Percentiles rank a stretch among this genome's conserved stretches.
Evolutionary conservation across 2,329 filamentous ascomycete genomes (phyloP).

Genomic region (Exophiala viscosa): DNA sequence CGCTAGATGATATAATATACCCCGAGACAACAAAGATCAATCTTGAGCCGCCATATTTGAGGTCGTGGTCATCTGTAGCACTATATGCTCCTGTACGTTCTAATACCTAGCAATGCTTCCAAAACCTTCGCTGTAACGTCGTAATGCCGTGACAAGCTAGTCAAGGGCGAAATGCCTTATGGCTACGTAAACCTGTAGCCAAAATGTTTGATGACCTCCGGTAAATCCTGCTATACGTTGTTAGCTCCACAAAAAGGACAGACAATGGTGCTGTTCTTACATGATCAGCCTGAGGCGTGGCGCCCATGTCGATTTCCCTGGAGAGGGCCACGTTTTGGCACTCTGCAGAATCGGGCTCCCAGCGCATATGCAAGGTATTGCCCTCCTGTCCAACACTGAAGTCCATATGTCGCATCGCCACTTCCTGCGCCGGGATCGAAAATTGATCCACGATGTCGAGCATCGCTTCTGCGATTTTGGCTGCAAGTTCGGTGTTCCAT

Average conservation of each 20-base stretch:
- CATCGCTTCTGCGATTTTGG: conserved; percentile 14
- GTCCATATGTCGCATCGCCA: conserved; percentile 6
- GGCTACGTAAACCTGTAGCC: conserved; percentile 1
- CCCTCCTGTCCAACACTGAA: conserved; percentile 4
- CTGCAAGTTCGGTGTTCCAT: conserved; percentile 14
- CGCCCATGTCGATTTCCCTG: neutral
- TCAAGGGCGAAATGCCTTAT: neutral
- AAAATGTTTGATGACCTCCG: conserved; percentile 4
- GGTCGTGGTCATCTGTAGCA: too few relatives aligned
- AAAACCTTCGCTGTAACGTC: too few relatives aligned
- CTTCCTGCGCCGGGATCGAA: neutral
- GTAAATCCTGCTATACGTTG: neutral
- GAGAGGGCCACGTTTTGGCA: neutral
- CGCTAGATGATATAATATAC: neutral
- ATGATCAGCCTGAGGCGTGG: neutral
- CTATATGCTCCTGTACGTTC: too few relatives aligned
- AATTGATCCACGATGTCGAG: conserved; percentile 8
- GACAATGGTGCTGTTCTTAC: neutral
- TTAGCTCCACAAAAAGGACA: neutral
- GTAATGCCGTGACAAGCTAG: too few relatives aligned
- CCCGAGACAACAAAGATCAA: too few relatives aligned
- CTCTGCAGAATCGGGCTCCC: conserved; percentile 5
- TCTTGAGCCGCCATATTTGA: too few relatives aligned
- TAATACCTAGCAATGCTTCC: too few relatives aligned
- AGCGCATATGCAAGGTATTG: conserved; percentile 2